phyloP scores from a whole-genome alignment of 345 rosid genomes.

The Microthlaspi erraticum region DNA sequence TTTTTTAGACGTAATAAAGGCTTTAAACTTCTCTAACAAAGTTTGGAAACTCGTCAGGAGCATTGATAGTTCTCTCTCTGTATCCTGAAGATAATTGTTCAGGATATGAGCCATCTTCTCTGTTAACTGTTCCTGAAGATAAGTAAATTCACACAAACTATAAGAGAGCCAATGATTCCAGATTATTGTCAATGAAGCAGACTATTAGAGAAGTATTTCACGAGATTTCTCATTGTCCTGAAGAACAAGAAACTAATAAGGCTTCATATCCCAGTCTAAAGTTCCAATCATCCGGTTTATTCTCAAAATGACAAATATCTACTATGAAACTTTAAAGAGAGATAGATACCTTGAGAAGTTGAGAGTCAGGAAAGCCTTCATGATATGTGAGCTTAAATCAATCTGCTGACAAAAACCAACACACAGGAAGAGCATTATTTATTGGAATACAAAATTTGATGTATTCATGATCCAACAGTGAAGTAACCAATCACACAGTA shows the following conservation, averaged over 20 bases:
- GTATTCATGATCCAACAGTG: not conserved
- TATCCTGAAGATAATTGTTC: too few relatives aligned
- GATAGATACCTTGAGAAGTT: conserved; percentile 74
- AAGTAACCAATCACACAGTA: conserved; percentile 20
- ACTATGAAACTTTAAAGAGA: not conserved
- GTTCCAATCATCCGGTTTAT: conserved; percentile 4
- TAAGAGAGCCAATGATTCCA: too few relatives aligned
- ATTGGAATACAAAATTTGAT: not conserved
- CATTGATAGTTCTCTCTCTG: too few relatives aligned
- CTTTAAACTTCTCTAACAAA: too few relatives aligned
- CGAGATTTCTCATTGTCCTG: too few relatives aligned
- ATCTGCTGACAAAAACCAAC: conserved; percentile 62
- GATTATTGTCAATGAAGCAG: too few relatives aligned
- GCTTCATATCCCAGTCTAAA: not conserved
- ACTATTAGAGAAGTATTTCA: too few relatives aligned
- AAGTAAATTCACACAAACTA: too few relatives aligned
- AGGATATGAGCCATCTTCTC: too few relatives aligned
- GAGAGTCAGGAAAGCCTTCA: conserved; percentile 81
- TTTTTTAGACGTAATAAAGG: too few relatives aligned
- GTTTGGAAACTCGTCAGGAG: too few relatives aligned
- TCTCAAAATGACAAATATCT: not conserved
- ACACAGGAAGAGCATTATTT: conserved; percentile 22
- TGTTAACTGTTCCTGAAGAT: too few relatives aligned
- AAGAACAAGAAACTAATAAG: not conserved
- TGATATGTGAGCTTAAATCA: conserved; percentile 86